Conservation (phyloP, 208 protist species). For the Trypanosoma boissoni region DNA sequence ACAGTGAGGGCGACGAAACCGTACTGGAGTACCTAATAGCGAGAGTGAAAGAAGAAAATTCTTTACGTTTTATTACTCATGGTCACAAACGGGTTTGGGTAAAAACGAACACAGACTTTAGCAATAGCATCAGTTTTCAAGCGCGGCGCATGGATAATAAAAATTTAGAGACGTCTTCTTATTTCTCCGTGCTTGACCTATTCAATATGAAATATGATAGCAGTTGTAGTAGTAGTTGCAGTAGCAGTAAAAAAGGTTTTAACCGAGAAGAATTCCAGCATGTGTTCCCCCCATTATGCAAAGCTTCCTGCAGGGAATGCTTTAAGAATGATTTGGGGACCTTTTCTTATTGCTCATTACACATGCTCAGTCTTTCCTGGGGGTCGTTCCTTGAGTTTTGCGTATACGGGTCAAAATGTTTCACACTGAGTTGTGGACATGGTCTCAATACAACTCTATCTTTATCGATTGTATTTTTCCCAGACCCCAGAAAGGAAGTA, state of each 20-base stretch:
- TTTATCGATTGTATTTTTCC: conserved; percentile 22
- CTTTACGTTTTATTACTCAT: conserved; percentile 21
- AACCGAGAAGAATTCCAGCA: neutral
- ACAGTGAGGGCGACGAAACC: conserved; percentile 26
- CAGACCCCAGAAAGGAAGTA: conserved; percentile 6
- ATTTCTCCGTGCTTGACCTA: neutral
- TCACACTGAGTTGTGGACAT: conserved; percentile 22
- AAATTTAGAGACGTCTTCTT: neutral
- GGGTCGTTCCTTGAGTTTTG: conserved; percentile 64
- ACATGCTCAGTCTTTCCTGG: conserved; percentile 54
- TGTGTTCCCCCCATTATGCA: neutral
- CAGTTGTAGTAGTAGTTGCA: conserved; percentile 13
- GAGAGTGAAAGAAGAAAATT: conserved; percentile 16
- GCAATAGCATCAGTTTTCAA: conserved; percentile 5
- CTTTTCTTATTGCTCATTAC: conserved; percentile 28
- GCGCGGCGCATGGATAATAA: neutral
- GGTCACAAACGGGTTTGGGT: conserved; percentile 25
- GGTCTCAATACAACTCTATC: neutral
- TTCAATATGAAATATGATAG: neutral
- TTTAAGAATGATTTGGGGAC: neutral
- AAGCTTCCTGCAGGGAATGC: neutral
- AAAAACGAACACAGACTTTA: conserved; percentile 17
- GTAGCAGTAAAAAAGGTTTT: neutral
- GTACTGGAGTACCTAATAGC: conserved; percentile 15
- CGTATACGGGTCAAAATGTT: conserved; percentile 32